These are phyloP conservation scores for Leccinum aurantiacum DNA, from an alignment of 768 basidiomycete genomes.

Conservation along the genomic window DNA sequence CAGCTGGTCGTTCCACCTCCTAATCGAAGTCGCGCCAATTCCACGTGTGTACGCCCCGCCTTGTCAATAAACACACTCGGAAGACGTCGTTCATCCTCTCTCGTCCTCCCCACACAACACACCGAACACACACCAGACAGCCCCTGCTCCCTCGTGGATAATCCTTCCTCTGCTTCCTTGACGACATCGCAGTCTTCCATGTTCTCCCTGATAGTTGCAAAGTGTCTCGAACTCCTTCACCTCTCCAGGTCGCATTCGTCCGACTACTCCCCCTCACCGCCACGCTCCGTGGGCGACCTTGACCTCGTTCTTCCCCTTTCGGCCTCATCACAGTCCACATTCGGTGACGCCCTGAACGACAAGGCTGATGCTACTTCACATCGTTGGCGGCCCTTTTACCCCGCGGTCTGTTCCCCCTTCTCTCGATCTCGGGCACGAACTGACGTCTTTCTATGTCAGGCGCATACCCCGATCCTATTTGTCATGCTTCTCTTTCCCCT, in stretches of 20 bases:
- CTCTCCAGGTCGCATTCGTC: slow-evolving; percentile 39
- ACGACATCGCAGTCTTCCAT: slow-evolving; percentile 40
- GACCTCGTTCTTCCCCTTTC: slow-evolving; percentile 57
- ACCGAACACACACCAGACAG: slow-evolving; percentile 10
- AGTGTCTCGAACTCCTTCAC: slow-evolving; percentile 55
- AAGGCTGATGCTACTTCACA: slow-evolving; percentile 33
- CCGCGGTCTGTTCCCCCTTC: slow-evolving; percentile 34
- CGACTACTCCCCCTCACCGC: slow-evolving; percentile 46
- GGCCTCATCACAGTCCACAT: slow-evolving; percentile 48
- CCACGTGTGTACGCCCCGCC: slow-evolving; percentile 54
- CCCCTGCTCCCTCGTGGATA: not conserved
- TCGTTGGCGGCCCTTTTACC: slow-evolving; percentile 32
- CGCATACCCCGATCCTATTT: slow-evolving; percentile 66
- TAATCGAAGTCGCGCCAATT: slow-evolving; percentile 56
- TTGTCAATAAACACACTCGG: slow-evolving; percentile 54
- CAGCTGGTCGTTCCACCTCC: slow-evolving; percentile 39
- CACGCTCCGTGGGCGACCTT: slow-evolving; percentile 38
- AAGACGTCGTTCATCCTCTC: slow-evolving; percentile 52
- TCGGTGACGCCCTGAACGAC: slow-evolving; percentile 43
- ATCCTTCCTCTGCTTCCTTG: slow-evolving; percentile 7
- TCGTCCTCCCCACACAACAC: slow-evolving; percentile 36
- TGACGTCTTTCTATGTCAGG: slow-evolving; percentile 29
- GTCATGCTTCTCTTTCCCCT: slow-evolving; percentile 67
- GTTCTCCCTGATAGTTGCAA: slow-evolving; percentile 50
- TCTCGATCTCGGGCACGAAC: slow-evolving; percentile 3